Percentiles rank a stretch among this genome's conserved stretches.
These are phyloP conservation scores for Phytophthora foliorum DNA, from an alignment of 352 stramenopile genomes.

Conservation along the genomic window DNA sequence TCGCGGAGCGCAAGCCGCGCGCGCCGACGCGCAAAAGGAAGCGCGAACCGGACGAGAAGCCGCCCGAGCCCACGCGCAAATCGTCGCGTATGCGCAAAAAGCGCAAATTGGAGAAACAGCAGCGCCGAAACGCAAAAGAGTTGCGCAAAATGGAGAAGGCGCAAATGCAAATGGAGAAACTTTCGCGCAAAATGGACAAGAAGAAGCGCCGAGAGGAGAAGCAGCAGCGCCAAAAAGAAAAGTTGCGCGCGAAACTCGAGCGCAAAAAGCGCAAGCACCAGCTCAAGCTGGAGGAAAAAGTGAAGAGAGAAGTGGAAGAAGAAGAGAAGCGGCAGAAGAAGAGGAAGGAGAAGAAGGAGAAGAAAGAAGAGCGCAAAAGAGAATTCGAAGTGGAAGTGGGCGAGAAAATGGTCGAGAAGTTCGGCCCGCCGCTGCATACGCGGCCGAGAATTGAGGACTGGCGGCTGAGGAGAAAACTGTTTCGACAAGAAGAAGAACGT, in stretches of 20 bases:
- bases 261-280: not conserved
- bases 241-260: slow-evolving; percentile 9
- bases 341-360: not conserved
- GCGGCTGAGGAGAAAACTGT: slow-evolving; percentile 27
- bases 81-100: slow-evolving; percentile 22
- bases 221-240: slow-evolving; percentile 15
- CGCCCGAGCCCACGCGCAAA: slow-evolving; percentile 19
- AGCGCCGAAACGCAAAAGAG: slow-evolving; percentile 4
- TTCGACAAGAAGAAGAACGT: not conserved
- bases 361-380: not conserved
- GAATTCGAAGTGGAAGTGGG: not conserved
- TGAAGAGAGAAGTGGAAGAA: slow-evolving; percentile 5
- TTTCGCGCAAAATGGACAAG: not conserved
- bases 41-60: slow-evolving; percentile 14
- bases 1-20: not conserved
- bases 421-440: not conserved
- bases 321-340: slow-evolving; percentile 8
- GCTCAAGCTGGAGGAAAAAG: not conserved
- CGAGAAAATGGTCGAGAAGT: not conserved
- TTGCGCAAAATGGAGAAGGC: slow-evolving; percentile 3
- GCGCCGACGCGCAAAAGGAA: slow-evolving; percentile 9
- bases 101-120: slow-evolving; percentile 10
- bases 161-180: not conserved
- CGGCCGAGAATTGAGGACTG: slow-evolving; percentile 22
- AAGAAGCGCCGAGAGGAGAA: not conserved